phyloP scores from a whole-genome alignment of 2,329 filamentous ascomycete genomes.

The Xylariaceae sp. region DNA sequence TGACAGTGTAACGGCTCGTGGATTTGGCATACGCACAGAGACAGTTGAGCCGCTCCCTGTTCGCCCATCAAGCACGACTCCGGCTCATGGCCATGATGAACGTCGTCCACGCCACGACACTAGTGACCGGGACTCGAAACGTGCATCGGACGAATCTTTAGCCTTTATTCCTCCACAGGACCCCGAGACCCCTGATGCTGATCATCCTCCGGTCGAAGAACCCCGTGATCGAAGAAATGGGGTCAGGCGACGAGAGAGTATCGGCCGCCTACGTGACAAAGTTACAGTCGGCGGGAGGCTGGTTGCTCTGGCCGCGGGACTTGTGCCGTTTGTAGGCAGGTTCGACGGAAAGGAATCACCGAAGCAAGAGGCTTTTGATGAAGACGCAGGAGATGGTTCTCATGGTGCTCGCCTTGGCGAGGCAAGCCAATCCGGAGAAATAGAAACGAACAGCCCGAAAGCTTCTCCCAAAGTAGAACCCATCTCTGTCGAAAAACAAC shows the following conservation, averaged over 20 bases:
- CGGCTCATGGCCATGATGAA: slow-evolving; percentile 38
- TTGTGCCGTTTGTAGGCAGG: slow-evolving; percentile 28
- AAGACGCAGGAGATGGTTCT: slow-evolving; percentile 21
- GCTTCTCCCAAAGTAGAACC: slow-evolving; percentile 24
- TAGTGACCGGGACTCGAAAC: slow-evolving; percentile 30
- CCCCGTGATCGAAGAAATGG: slow-evolving; percentile 27
- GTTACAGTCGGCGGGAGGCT: slow-evolving; percentile 44
- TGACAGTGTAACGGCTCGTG: slow-evolving; percentile 42
- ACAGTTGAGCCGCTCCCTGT: slow-evolving; percentile 30
- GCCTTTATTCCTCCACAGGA: slow-evolving; percentile 25
- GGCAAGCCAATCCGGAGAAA: slow-evolving; percentile 30
- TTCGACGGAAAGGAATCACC: slow-evolving; percentile 33
- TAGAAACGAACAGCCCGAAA: slow-evolving; percentile 23
- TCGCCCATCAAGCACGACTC: slow-evolving; percentile 29
- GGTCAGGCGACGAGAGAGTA: slow-evolving; percentile 36
- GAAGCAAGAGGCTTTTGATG: slow-evolving; percentile 27
- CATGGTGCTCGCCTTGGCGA: slow-evolving; percentile 26
- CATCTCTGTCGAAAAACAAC: slow-evolving; percentile 24
- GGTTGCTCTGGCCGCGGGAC: slow-evolving; percentile 44
- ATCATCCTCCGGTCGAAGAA: slow-evolving; percentile 26
- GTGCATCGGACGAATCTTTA: slow-evolving; percentile 29
- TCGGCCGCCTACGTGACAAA: slow-evolving; percentile 44
- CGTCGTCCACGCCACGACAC: slow-evolving; percentile 36
- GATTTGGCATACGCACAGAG: slow-evolving; percentile 49
- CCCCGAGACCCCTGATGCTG: slow-evolving; percentile 21